Percentiles rank a stretch among this genome's conserved stretches.
Evolutionary conservation across 2,329 filamentous ascomycete species (phyloP).

Genomic region (Paramyrothecium roridum): DNA sequence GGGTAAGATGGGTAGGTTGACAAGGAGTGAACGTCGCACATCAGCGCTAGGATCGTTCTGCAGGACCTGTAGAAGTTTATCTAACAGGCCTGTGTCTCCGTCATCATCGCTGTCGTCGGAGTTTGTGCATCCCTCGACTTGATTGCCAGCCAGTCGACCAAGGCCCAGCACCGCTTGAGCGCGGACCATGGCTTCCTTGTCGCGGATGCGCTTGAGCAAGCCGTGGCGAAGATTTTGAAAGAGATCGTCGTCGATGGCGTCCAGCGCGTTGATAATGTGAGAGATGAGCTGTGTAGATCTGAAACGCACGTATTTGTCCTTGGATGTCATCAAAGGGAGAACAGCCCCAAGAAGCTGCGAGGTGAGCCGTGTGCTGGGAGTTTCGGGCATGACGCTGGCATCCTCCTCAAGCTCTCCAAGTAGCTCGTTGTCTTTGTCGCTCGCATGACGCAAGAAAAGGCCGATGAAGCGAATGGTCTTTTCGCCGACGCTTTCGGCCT

Average conservation of each 20-base stretch:
- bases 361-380: slow-evolving; percentile 77
- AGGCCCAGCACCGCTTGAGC: slow-evolving; percentile 89
- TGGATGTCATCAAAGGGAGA: slow-evolving; percentile 74
- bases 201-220: slow-evolving; percentile 79
- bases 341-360: slow-evolving; percentile 70
- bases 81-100: slow-evolving; percentile 66
- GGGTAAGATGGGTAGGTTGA: slow-evolving; percentile 85
- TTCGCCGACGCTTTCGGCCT: slow-evolving; percentile 85
- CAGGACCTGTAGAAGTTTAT: slow-evolving; percentile 81
- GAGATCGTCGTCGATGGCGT: slow-evolving; percentile 87
- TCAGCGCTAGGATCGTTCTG: slow-evolving; percentile 95
- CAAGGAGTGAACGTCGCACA: slow-evolving; percentile 80
- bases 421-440: slow-evolving; percentile 68
- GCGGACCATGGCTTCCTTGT: slow-evolving; percentile 91
- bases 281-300: slow-evolving; percentile 86
- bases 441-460: slow-evolving; percentile 74
- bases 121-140: slow-evolving; percentile 66
- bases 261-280: slow-evolving; percentile 87
- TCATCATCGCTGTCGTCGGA: slow-evolving; percentile 67
- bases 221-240: slow-evolving; percentile 79
- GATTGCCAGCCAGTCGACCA: slow-evolving; percentile 77
- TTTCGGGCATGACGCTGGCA: slow-evolving; percentile 71
- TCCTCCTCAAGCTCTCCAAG: slow-evolving; percentile 64
- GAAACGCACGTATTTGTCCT: slow-evolving; percentile 91
- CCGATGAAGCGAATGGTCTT: slow-evolving; percentile 81